Conservation (phyloP, 495 filamentous ascomycete genomes). For the Xylaria venustula region DNA sequence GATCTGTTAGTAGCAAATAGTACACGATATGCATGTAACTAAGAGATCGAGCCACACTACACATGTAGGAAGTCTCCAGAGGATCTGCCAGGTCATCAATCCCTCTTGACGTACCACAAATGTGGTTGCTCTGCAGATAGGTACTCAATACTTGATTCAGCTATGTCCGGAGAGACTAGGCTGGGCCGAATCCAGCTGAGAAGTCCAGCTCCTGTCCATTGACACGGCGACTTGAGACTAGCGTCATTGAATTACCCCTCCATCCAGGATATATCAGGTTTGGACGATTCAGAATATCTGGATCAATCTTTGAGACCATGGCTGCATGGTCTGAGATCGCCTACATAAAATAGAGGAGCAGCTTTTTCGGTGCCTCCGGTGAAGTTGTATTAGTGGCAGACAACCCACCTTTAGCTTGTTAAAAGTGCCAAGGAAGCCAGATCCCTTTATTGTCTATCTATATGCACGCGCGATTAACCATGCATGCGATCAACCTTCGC, state of each 20-base stretch:
- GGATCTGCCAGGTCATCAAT: background rate
- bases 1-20: background rate
- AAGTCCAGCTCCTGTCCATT: background rate
- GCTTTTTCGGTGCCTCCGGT: background rate
- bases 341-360: background rate
- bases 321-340: background rate
- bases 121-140: constrained; percentile 3
- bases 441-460: background rate
- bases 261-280: too few species aligned
- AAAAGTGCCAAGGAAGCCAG: constrained; percentile 2
- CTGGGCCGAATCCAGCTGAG: background rate
- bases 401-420: background rate
- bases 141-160: background rate
- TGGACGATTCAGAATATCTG: too few species aligned
- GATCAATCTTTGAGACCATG: too few species aligned
- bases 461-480: background rate
- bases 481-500: background rate
- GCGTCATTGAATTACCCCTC: background rate
- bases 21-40: constrained; percentile 5
- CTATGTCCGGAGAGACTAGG: background rate
- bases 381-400: background rate
- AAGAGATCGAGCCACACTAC: background rate
- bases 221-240: background rate
- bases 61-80: too few species aligned
- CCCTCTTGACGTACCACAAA: background rate